A percentile compares a stretch with the other conserved stretches of the same genome.
Evolutionary conservation across 75 land plant species (phyloP).

Genomic region (Picea sitchensis): DNA sequence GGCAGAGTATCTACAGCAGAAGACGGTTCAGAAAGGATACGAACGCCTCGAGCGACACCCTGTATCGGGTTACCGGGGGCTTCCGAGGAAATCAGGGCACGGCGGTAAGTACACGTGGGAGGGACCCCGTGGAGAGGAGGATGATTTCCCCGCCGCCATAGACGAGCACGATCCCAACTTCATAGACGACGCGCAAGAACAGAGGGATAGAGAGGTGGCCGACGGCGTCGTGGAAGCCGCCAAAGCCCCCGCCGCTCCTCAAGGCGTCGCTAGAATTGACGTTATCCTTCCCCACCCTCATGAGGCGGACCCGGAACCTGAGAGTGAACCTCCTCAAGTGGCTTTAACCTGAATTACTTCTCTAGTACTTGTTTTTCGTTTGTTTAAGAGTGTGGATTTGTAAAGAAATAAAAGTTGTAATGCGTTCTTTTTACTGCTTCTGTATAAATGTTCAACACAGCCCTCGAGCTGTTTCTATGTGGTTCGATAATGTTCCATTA

Average conservation of each 20-base stretch:
- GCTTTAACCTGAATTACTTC: no score
- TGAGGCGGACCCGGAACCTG: neutral
- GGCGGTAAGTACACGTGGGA: conserved; percentile 90
- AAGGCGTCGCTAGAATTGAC: conserved; percentile 44
- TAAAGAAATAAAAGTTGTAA: no score
- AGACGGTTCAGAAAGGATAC: conserved; percentile 49
- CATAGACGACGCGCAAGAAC: conserved; percentile 45
- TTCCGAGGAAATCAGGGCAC: conserved; percentile 55
- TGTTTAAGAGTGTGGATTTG: no score
- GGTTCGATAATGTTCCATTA: no score
- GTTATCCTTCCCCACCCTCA: conserved; percentile 16
- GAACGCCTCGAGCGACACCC: conserved; percentile 69
- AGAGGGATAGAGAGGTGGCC: conserved; percentile 5
- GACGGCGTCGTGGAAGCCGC: conserved; percentile 36
- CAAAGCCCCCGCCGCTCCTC: conserved; percentile 29
- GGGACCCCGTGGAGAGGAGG: conserved; percentile 44
- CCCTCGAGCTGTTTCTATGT: no score
- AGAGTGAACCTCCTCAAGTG: no score
- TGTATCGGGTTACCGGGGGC: conserved; percentile 27
- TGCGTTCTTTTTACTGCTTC: no score
- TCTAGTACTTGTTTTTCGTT: no score
- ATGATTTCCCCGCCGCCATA: conserved; percentile 37
- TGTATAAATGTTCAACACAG: no score
- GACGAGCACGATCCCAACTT: conserved; percentile 69
- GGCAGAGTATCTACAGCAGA: conserved; percentile 29